A percentile compares a stretch with the other conserved stretches of the same genome.
These are phyloP conservation scores for Linaria vulgaris DNA, from an alignment of 257 asterid genomes.

Conservation along the genomic window DNA sequence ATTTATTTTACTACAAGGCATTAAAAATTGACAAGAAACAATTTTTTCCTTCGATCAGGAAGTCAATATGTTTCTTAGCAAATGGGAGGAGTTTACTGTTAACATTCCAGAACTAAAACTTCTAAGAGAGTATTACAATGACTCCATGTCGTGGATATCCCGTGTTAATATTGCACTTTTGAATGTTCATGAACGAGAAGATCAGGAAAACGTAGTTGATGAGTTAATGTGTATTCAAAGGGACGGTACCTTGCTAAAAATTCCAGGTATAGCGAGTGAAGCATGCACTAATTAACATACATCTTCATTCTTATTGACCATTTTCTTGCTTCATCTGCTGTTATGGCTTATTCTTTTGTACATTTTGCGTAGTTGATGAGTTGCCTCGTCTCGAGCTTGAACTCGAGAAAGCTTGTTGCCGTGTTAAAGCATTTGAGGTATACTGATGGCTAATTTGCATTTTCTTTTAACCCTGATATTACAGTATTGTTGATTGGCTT, in stretches of 20 bases:
- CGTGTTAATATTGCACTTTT: slow-evolving; percentile 54
- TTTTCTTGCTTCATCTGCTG: slow-evolving; percentile 5
- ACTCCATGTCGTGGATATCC: slow-evolving; percentile 71
- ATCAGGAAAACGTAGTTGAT: slow-evolving; percentile 63
- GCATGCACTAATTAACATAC: slow-evolving; percentile 18
- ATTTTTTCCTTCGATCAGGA: slow-evolving; percentile 47
- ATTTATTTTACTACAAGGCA: slow-evolving; percentile 19
- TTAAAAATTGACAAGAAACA: slow-evolving; percentile 24
- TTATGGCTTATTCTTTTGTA: slow-evolving; percentile 18
- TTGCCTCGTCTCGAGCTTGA: slow-evolving; percentile 68
- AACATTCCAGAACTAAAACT: slow-evolving; percentile 72
- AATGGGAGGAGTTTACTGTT: slow-evolving; percentile 65
- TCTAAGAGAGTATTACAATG: slow-evolving; percentile 56
- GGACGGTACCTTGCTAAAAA: slow-evolving; percentile 66
- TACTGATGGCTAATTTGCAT: slow-evolving; percentile 18
- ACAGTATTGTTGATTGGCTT: slow-evolving; percentile 13
- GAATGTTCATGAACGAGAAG: slow-evolving; percentile 58
- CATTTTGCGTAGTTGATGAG: slow-evolving; percentile 56
- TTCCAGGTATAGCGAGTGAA: slow-evolving; percentile 51
- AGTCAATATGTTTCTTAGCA: slow-evolving; percentile 51
- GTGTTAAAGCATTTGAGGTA: slow-evolving; percentile 85
- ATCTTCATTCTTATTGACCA: slow-evolving; percentile 2
- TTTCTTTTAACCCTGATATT: slow-evolving; percentile 12
- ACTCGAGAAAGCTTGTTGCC: slow-evolving; percentile 73
- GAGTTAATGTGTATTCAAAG: slow-evolving; percentile 63